Percentiles rank a stretch among this genome's conserved stretches.
Evolutionary conservation across 2,329 filamentous ascomycete genomes (phyloP).

Genomic region (Clonostachys solani): DNA sequence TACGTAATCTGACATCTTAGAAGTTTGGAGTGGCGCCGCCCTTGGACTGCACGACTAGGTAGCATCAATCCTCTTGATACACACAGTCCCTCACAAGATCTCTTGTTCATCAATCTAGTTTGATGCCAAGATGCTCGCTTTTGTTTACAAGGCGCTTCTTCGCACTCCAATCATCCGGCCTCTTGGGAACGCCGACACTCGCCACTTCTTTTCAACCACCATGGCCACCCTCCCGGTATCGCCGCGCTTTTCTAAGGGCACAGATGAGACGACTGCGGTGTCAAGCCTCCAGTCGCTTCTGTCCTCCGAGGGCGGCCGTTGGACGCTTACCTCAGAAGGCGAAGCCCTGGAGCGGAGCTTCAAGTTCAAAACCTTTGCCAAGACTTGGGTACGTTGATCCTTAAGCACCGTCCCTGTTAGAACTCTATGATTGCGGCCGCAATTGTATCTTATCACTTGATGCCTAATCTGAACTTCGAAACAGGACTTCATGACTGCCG

Average conservation of each 20-base stretch:
- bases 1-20: too few species aligned
- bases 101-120: too few species aligned
- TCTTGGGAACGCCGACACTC: too few species aligned
- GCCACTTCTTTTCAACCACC: neutral
- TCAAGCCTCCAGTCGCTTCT: slow-evolving; percentile 33
- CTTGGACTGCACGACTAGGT: too few species aligned
- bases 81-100: too few species aligned
- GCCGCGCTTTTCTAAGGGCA: slow-evolving; percentile 38
- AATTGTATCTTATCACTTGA: too few species aligned
- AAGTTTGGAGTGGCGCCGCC: too few species aligned
- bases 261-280: slow-evolving; percentile 30
- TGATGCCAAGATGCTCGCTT: too few species aligned
- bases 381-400: slow-evolving; percentile 52
- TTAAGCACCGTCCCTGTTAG: neutral
- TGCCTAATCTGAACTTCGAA: neutral
- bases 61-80: too few species aligned
- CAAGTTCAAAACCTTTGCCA: slow-evolving; percentile 61
- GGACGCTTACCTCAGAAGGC: slow-evolving; percentile 45
- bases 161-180: too few species aligned
- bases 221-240: neutral
- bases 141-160: too few species aligned
- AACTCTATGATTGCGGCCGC: neutral
- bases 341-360: slow-evolving; percentile 56
- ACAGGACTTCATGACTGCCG: slow-evolving; percentile 73
- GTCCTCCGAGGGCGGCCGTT: slow-evolving; percentile 29